phyloP scores from a whole-genome alignment of 169 alveolate species.

The Plasmodium yoelii region DNA sequence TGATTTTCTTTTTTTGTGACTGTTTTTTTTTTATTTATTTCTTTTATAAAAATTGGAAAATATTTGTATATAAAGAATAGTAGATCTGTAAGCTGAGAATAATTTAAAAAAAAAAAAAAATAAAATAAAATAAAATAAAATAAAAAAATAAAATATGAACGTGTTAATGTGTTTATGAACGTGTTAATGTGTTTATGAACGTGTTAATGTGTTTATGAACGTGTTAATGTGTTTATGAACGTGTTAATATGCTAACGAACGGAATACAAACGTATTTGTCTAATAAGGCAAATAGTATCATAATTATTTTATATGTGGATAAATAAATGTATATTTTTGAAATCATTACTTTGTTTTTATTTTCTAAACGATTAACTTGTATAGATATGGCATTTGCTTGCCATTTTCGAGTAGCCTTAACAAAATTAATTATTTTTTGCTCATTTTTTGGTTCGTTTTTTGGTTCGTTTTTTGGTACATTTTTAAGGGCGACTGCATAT shows the following conservation, averaged over 20 bases:
- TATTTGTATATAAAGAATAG: constrained; percentile 7
- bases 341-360: neutral
- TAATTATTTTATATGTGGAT: neutral
- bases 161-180: no score
- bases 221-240: no score
- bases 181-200: no score
- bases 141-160: no score
- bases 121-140: no score
- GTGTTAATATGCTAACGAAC: neutral
- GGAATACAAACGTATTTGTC: no score
- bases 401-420: constrained; percentile 40
- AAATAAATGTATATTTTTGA: neutral
- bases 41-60: neutral
- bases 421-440: constrained; percentile 10
- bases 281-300: no score
- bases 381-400: constrained; percentile 37
- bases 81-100: neutral
- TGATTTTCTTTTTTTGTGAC: neutral
- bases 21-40: constrained; percentile 1
- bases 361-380: constrained; percentile 19
- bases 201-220: no score
- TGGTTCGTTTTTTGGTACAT: no score
- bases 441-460: neutral
- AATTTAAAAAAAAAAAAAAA: neutral
- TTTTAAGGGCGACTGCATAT: constrained; percentile 34